Evolutionary conservation across 169 alveolate species (phyloP).

Genomic region (Eimeria zaria): DNA sequence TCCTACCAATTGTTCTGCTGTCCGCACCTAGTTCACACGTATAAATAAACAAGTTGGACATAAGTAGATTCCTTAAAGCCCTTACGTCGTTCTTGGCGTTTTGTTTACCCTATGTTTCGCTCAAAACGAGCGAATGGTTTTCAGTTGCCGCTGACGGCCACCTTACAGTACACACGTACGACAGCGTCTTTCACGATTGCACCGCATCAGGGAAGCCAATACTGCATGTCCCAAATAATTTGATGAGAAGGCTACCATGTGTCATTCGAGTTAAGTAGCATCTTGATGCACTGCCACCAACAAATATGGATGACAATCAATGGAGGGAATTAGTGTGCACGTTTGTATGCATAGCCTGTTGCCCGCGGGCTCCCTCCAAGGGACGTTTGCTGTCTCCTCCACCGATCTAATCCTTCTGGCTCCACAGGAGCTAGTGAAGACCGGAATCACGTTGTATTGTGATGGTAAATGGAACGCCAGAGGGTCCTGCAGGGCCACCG

Average conservation of each 20-base stretch:
- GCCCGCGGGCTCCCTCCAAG: too few species aligned
- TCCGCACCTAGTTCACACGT: not conserved
- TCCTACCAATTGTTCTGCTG: not conserved
- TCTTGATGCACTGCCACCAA: not conserved
- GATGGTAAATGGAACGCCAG: too few species aligned
- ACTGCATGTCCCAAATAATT: not conserved
- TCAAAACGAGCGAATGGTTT: not conserved
- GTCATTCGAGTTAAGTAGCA: not conserved
- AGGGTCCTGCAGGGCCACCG: too few species aligned
- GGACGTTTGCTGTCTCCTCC: too few species aligned
- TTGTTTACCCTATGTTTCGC: not conserved
- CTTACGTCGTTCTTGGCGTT: not conserved
- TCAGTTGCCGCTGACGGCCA: not conserved
- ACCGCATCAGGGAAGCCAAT: not conserved
- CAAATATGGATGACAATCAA: too few species aligned
- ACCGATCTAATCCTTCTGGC: too few species aligned
- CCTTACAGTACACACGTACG: too few species aligned
- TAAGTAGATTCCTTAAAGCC: not conserved
- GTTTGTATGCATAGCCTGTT: too few species aligned
- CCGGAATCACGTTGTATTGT: too few species aligned
- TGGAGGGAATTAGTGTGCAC: too few species aligned
- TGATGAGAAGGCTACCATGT: not conserved
- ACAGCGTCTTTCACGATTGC: not conserved
- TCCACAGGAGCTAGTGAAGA: too few species aligned
- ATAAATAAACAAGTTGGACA: not conserved